phyloP scores from a whole-genome alignment of 2,329 filamentous ascomycete genomes.

The Coniochaeta prunicola region DNA sequence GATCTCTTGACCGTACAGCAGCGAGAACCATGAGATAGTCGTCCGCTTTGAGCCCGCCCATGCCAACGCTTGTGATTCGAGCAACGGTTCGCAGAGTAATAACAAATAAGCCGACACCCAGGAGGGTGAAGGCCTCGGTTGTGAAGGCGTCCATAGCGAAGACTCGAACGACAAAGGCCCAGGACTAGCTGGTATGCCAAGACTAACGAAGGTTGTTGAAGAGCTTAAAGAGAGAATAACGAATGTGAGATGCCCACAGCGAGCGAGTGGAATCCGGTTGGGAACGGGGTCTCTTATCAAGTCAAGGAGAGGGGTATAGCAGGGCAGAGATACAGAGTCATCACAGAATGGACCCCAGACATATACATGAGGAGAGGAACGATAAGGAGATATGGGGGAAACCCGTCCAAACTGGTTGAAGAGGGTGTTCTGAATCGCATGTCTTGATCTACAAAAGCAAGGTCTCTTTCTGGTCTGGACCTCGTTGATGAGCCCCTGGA shows the following conservation, averaged over 20 bases:
- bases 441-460: neutral
- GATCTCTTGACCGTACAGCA: constrained; percentile 34
- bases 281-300: neutral
- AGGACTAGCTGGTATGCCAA: neutral
- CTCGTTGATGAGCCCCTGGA: neutral
- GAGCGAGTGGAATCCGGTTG: neutral
- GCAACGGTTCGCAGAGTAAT: constrained; percentile 44
- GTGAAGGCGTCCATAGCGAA: constrained; percentile 21
- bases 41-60: constrained; percentile 44
- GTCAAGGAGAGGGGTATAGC: neutral
- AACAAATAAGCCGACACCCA: constrained; percentile 39
- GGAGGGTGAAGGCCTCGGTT: constrained; percentile 40
- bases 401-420: neutral
- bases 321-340: neutral
- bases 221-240: neutral
- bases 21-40: constrained; percentile 53
- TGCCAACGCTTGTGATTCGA: constrained; percentile 39
- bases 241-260: neutral
- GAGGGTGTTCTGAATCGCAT: neutral
- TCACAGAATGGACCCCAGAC: neutral
- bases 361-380: neutral
- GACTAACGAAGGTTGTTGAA: neutral
- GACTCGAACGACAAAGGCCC: neutral
- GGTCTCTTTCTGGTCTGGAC: neutral
- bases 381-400: neutral